A percentile compares a stretch with the other conserved stretches of the same genome.
phyloP scores from a whole-genome alignment of 331 rosid species.

The Quercus tomentella region DNA sequence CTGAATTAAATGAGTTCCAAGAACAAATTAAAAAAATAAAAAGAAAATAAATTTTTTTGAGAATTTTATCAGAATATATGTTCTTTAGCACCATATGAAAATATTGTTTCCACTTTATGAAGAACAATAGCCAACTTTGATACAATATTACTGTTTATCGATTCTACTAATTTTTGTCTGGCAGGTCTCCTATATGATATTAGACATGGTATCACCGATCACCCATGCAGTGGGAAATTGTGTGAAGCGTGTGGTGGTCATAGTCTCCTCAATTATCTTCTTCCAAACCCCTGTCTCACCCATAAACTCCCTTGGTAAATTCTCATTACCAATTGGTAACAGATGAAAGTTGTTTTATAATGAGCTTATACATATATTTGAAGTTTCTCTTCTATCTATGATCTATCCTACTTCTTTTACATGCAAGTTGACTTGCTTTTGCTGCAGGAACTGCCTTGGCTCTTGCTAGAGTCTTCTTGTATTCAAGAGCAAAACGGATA shows the following conservation, averaged over 20 bases:
- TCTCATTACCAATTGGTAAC: neutral
- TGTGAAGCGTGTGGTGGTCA: conserved; percentile 74
- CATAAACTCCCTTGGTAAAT: conserved; percentile 56
- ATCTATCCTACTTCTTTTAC: neutral
- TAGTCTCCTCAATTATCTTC: conserved; percentile 70
- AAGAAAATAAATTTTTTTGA: no score
- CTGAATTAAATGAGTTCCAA: no score
- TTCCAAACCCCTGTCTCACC: conserved; percentile 60
- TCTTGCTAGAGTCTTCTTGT: conserved; percentile 67
- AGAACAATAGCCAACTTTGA: no score
- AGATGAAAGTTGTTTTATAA: neutral
- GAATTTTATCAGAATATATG: no score
- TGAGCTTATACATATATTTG: neutral
- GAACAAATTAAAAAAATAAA: neutral
- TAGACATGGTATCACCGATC: conserved; percentile 69
- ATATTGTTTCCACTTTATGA: no score
- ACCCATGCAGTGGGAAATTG: conserved; percentile 85
- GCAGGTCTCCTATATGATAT: conserved; percentile 79
- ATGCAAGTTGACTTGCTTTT: neutral
- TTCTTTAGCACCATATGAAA: no score
- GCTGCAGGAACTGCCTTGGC: conserved; percentile 73
- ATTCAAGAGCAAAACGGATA: conserved; percentile 53
- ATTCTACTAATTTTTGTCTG: neutral
- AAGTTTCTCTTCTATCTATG: neutral
- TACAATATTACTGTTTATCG: no score